Base-by-base conservation (phyloP, 2,329 filamentous ascomycete species). In the Podosphaera aphanis region DNA sequence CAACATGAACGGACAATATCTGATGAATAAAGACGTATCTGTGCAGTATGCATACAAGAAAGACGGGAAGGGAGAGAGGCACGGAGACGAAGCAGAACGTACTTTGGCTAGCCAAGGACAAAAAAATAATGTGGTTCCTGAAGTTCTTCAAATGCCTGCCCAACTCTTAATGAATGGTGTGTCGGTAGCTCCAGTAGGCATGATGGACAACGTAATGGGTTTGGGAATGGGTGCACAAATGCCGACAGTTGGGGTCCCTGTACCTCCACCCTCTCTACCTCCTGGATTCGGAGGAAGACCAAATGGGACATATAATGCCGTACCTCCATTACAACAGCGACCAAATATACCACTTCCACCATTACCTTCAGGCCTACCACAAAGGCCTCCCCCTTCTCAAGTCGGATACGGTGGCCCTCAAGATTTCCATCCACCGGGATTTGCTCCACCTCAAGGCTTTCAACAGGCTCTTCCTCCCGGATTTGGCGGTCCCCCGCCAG, bases 21-120 rank as follows among this genome's bases (percentile, higher is more conserved):
- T 98, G 49, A 86, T 93, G 69, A 93, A 90, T 68, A 93, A 93
- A 66, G 83, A 93, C 62, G 80, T 95, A 55, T 83, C 81, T 2
- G 90, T 98, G 39, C 88, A 95, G 63, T 98, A 95, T 62, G 90
- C 90, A 35, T 95, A 93, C 72, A 98, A 98, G 70, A 95, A 95
- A 64, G 90, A 98, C 58, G 90, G 90, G 54, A 93, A 93, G 65
- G 88, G 88, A 55, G 88, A 95, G 65, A 71, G 90, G 48, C 90
- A 98, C 60, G 90, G 90, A 56, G 90, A 98, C 60, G 74, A 85
- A 55, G 90, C 90, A 25, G 90, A 98, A 64, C 72, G 90, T 57
- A 81, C 84, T 66, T 73, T 98, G 41, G 90, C 90, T 25, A 78
- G 81, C 23, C 83, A 94, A 63, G 90, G 86, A 47, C 88, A 88